phyloP scores from a whole-genome alignment of 169 alveolate species.

The Plasmodium ovale region DNA sequence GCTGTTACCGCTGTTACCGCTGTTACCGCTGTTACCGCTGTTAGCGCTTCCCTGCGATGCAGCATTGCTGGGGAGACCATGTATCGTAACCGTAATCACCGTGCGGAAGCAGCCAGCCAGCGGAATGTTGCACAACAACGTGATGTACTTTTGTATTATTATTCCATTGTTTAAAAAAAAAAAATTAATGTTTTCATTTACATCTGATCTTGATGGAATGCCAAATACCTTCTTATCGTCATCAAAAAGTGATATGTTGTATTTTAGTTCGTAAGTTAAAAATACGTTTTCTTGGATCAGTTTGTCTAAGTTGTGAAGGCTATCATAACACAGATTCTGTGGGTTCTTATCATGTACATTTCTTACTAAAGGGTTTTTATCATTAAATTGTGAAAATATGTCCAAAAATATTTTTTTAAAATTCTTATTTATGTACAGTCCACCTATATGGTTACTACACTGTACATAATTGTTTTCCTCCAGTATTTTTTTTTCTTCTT shows the following conservation, averaged over 20 bases:
- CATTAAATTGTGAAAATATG: slow-evolving; percentile 14
- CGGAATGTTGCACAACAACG: not conserved
- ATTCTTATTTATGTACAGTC: slow-evolving; percentile 22
- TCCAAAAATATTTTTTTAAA: slow-evolving; percentile 22
- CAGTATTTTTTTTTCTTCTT: slow-evolving; percentile 21
- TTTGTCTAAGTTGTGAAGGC: not conserved
- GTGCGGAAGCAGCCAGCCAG: slow-evolving; percentile 26
- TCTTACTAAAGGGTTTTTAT: slow-evolving; percentile 29
- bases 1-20: not conserved
- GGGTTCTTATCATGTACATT: slow-evolving; percentile 2
- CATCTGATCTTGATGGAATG: slow-evolving; percentile 36
- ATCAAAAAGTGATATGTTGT: slow-evolving; percentile 17
- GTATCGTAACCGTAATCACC: slow-evolving; percentile 1
- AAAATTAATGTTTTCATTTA: slow-evolving; percentile 17
- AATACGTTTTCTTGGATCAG: not conserved
- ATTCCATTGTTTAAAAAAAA: slow-evolving; percentile 28
- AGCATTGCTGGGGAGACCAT: not conserved
- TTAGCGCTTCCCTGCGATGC: not conserved
- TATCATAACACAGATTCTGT: slow-evolving; percentile 4
- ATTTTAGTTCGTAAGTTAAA: not conserved
- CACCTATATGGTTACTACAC: slow-evolving; percentile 13
- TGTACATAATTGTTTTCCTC: not conserved
- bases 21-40: not conserved
- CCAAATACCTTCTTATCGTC: slow-evolving; percentile 13
- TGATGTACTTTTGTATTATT: slow-evolving; percentile 3